Conservation (phyloP, 331 rosid genomes). For the Pyrus hybrid region DNA sequence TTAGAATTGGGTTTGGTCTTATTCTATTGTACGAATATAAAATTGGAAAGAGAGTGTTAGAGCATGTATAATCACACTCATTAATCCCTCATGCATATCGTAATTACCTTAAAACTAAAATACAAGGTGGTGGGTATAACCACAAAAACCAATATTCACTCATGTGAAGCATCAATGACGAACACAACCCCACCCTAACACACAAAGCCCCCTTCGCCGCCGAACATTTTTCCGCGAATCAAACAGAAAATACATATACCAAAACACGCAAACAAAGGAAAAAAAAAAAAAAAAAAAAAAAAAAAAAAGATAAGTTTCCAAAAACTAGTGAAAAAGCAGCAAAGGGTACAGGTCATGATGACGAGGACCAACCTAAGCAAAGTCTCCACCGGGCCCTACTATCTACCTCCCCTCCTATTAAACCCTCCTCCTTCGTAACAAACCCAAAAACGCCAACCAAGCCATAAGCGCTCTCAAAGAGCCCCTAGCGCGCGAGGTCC, state of each 20-base stretch:
- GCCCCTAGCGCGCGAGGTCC: slow-evolving; percentile 60
- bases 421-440: neutral
- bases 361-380: slow-evolving; percentile 43
- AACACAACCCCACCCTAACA: no score
- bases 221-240: neutral
- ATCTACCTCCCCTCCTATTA: neutral
- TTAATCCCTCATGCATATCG: neutral
- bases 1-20: no score
- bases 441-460: slow-evolving; percentile 12
- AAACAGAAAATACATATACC: neutral
- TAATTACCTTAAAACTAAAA: neutral
- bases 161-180: neutral
- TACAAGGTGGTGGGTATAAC: neutral
- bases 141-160: neutral
- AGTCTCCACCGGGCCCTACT: neutral
- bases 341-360: slow-evolving; percentile 27
- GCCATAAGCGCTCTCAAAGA: slow-evolving; percentile 34
- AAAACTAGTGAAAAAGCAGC: neutral
- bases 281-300: no score
- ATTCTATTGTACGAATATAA: no score
- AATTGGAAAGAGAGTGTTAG: no score
- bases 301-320: neutral
- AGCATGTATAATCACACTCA: neutral
- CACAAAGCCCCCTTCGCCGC: neutral
- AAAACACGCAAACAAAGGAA: neutral